Base-by-base conservation (phyloP, 2,329 filamentous ascomycete genomes). In the Arthroderma uncinatum region DNA sequence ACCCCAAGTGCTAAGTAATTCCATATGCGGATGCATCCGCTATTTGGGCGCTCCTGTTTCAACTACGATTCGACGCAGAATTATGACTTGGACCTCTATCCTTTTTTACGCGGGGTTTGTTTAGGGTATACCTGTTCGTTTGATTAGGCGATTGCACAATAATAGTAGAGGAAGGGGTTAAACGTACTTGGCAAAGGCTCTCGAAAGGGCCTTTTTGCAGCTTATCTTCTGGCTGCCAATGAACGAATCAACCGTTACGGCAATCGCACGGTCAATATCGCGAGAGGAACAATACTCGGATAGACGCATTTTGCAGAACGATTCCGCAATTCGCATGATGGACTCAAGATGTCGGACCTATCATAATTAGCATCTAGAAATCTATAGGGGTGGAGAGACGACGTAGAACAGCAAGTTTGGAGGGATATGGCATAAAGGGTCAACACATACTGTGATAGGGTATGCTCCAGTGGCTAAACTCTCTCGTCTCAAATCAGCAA, bases 271-370 rank as follows among this genome's bases (percentile, higher is more conserved):
- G 73, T 98, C 93, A 65, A 98, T 95, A 68, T 98, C 93, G 59
- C 87, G 82, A 1, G 87, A 76, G 4, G 86, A 86, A 73, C 92
- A 95, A 76, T 95, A 97, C 64, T 98, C 93, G 0, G 88, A 93
- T n/a, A 98, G 78, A 12, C 93, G 86, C 93, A 98, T 98, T 68
- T 95, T 92, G 73, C 88, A 94, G 75, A 98, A 98, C 0, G 91
- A 77, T 71, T 98, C 93, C 58, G 85, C 85, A 67, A 95, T 95
- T 68, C 93, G 89, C 76, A 98, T 94, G 67, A 97, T 96, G 61
- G 92, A 92, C 79, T 98, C 93, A 34, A 98, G 78, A 76, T 98
- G 93, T 77, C 93, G 91, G 62, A 96, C 89, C 90, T 95, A 63
- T 21, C 42, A 16, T 40, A 47, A 30, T 12, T 56, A 12, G 39